Base-by-base conservation (phyloP, 495 filamentous ascomycete species). In the Penicillium silybi region DNA sequence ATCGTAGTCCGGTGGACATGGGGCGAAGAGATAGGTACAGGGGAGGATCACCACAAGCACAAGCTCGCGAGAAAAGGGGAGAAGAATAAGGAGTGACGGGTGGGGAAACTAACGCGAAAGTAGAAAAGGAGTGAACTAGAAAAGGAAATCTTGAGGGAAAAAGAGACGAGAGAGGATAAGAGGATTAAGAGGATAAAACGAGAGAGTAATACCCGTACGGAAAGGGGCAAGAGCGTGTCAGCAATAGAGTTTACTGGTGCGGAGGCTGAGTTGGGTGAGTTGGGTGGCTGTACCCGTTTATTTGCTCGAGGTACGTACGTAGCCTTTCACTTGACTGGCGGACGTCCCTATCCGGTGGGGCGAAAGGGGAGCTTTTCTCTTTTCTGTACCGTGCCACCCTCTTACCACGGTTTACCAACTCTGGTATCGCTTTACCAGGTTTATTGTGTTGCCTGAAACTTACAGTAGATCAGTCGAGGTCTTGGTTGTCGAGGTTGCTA, bases 31-130 rank as follows among this genome's bases (percentile, higher is more conserved):
- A n/a, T n/a, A n/a, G 38, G 23, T 23, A 17, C 26, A 53, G 40
- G 29, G 27, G 35, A 44, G 41, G 4, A 3, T 32, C 9, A 18
- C 4, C 3, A 39, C n/a, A n/a, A n/a, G n/a, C n/a, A 16, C n/a
- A 39, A 39, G 37, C 37, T 39, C 4, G 37, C 27, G 25, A 22
- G 44, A 61, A 62, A 44, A 44, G 44, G 46, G 38, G 54, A 37
- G 43, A 46, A 52, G 61, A 66, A 66, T 64, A 66, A 66, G 61
- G 63, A 66, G 61, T 46, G 63, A 63, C 60, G 34, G 50, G 61
- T 56, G 57, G 57, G 47, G 44, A 55, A 60, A 27, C 35, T 41
- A 56, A 54, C 18, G 47, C 50, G 26, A 55, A 54, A 41, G 37
- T 10, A 45, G 41, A 44, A 40, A 40, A 48, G 41, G 18, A 45